Conservation (phyloP, 2,329 filamentous ascomycete genomes). For the Ceratocystis destructans region DNA sequence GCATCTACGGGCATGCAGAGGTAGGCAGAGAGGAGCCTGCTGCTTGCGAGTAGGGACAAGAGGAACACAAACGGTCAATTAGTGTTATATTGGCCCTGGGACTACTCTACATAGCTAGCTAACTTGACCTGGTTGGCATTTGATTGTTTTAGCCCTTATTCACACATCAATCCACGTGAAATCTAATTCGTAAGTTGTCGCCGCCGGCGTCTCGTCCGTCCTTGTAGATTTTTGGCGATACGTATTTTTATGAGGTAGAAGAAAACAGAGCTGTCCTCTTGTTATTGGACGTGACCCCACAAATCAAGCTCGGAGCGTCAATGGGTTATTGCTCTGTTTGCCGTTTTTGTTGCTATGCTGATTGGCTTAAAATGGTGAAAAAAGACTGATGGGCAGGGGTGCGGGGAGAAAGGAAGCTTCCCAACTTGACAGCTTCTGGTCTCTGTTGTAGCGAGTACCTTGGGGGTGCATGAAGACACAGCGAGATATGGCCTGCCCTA, state of each 20-base stretch:
- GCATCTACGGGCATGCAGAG: constrained; percentile 32
- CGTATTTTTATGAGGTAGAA: background rate
- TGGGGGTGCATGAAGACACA: background rate
- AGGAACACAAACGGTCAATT: background rate
- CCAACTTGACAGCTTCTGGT: background rate
- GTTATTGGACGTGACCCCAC: background rate
- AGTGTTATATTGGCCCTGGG: background rate
- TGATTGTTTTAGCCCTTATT: too few relatives aligned
- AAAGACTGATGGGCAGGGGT: background rate
- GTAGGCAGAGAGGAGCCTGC: constrained; percentile 27
- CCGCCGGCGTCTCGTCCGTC: too few relatives aligned
- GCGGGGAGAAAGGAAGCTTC: constrained; percentile 4
- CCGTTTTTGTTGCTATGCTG: background rate
- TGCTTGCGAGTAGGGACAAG: constrained; percentile 26
- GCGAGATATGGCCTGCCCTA: too few relatives aligned
- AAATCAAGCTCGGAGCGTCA: background rate
- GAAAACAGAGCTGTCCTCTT: background rate
- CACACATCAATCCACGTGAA: too few relatives aligned
- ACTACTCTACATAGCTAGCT: too few relatives aligned
- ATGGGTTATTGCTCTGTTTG: background rate
- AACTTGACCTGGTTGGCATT: too few relatives aligned
- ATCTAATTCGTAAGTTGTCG: too few relatives aligned
- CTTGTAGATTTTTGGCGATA: too few relatives aligned
- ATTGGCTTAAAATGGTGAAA: background rate
- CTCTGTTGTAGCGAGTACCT: too few relatives aligned